phyloP scores from a whole-genome alignment of 371 early-diverging fungal species.

The Funneliformis caledonium region DNA sequence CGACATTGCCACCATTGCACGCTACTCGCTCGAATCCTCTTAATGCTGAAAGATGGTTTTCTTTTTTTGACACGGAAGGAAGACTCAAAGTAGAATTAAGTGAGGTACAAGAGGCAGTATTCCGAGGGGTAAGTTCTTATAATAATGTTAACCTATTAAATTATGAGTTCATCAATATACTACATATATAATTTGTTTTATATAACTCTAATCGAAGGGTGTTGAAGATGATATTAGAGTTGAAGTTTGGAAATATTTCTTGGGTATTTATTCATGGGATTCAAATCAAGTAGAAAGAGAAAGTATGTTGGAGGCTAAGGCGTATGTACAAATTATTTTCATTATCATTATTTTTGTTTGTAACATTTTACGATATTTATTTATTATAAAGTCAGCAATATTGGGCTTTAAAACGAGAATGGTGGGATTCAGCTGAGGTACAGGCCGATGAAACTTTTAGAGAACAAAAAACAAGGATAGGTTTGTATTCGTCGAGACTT shows the following conservation, averaged over 20 bases:
- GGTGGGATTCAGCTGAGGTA: slow-evolving; percentile 73
- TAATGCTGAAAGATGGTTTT: slow-evolving; percentile 78
- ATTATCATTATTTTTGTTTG: neutral
- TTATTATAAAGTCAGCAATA: slow-evolving; percentile 66
- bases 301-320: slow-evolving; percentile 59
- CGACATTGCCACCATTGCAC: slow-evolving; percentile 44
- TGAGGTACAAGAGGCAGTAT: slow-evolving; percentile 67
- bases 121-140: slow-evolving; percentile 55
- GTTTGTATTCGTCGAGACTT: slow-evolving; percentile 44
- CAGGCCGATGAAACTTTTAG: slow-evolving; percentile 63
- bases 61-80: slow-evolving; percentile 66
- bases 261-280: slow-evolving; percentile 86
- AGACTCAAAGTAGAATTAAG: slow-evolving; percentile 56
- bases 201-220: slow-evolving; percentile 49
- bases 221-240: slow-evolving; percentile 82
- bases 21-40: slow-evolving; percentile 62
- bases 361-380: slow-evolving; percentile 1
- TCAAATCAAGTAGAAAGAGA: slow-evolving; percentile 78
- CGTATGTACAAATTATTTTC: slow-evolving; percentile 48
- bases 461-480: slow-evolving; percentile 86
- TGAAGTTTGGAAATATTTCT: slow-evolving; percentile 89
- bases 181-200: no score
- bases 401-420: slow-evolving; percentile 73
- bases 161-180: neutral
- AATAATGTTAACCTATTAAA: slow-evolving; percentile 10